A percentile compares a stretch with the other conserved stretches of the same genome.
phyloP scores from a whole-genome alignment of 257 asterid species.

The Capsicum rhomboideum region DNA sequence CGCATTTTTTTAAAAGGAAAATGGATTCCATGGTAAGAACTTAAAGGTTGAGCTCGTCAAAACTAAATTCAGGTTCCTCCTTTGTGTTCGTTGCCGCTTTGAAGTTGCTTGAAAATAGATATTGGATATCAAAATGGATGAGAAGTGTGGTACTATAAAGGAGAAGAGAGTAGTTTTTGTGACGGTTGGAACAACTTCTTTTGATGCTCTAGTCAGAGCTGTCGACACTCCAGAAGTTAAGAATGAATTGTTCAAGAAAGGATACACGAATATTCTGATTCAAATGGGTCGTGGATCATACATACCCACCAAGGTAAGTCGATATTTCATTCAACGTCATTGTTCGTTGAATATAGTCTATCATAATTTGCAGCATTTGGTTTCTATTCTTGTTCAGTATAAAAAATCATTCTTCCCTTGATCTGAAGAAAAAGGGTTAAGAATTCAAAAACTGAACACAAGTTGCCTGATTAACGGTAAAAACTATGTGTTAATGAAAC shows the following conservation, averaged over 20 bases:
- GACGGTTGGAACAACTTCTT: constrained; percentile 88
- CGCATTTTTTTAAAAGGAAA: too few species aligned
- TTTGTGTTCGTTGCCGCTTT: too few species aligned
- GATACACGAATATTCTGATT: constrained; percentile 66
- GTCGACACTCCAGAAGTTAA: constrained; percentile 56
- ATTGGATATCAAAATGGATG: too few species aligned
- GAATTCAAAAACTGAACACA: background rate
- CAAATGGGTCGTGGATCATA: constrained; percentile 93
- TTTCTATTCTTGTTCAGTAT: background rate
- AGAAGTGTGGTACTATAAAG: constrained; percentile 16
- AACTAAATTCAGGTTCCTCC: background rate
- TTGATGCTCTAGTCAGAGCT: constrained; percentile 78
- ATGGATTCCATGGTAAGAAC: too few species aligned
- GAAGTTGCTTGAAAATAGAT: too few species aligned
- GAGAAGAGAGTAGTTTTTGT: constrained; percentile 58
- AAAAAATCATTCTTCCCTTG: background rate
- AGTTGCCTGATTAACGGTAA: background rate
- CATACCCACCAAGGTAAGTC: constrained; percentile 64
- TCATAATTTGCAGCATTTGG: background rate
- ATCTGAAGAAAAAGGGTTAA: background rate
- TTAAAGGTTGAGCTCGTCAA: background rate
- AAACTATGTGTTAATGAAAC: background rate
- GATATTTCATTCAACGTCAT: background rate
- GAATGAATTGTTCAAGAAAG: constrained; percentile 49
- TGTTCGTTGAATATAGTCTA: background rate